These are phyloP conservation scores for Coniosporium apollinis DNA, from an alignment of 495 filamentous ascomycete species.

Conservation along the genomic window DNA sequence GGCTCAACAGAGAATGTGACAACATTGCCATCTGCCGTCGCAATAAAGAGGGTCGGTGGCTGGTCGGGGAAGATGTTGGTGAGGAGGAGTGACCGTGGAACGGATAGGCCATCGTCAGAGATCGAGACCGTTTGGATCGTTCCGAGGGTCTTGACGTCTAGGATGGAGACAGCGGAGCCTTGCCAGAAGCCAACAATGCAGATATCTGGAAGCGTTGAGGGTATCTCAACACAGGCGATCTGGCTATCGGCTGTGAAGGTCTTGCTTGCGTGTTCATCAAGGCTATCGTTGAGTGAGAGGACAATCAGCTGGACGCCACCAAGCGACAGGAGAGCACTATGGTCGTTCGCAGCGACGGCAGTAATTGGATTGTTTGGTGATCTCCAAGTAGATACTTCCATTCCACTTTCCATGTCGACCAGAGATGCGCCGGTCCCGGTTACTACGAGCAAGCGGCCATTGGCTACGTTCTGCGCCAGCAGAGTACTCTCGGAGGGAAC, in stretches of 20 bases:
- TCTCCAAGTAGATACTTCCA: slow-evolving; percentile 51
- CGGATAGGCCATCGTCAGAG: slow-evolving; percentile 38
- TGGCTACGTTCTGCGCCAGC: slow-evolving; percentile 43
- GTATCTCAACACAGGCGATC: slow-evolving; percentile 66
- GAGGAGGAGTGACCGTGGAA: slow-evolving; percentile 69
- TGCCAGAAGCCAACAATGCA: slow-evolving; percentile 79
- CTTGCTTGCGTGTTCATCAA: slow-evolving; percentile 39
- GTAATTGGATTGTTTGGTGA: slow-evolving; percentile 49
- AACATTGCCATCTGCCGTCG: slow-evolving; percentile 90
- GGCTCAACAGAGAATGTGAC: slow-evolving; percentile 65
- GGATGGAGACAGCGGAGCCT: slow-evolving; percentile 51
- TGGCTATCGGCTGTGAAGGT: slow-evolving; percentile 48
- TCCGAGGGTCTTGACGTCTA: slow-evolving; percentile 46
- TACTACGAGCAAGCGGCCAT: slow-evolving; percentile 57
- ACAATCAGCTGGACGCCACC: slow-evolving; percentile 51
- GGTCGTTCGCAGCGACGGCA: slow-evolving; percentile 55
- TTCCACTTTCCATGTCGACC: slow-evolving; percentile 51
- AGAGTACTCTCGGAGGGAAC: slow-evolving; percentile 55
- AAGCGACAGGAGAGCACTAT: slow-evolving; percentile 51
- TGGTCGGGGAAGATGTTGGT: slow-evolving; percentile 46
- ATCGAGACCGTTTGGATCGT: slow-evolving; percentile 42
- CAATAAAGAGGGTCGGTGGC: slow-evolving; percentile 66
- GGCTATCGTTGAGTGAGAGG: slow-evolving; percentile 41
- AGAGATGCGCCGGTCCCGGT: slow-evolving; percentile 46
- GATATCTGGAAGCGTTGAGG: slow-evolving; percentile 28